phyloP scores from a whole-genome alignment of 2,329 filamentous ascomycete species.

The Tricladium varicosporioides region DNA sequence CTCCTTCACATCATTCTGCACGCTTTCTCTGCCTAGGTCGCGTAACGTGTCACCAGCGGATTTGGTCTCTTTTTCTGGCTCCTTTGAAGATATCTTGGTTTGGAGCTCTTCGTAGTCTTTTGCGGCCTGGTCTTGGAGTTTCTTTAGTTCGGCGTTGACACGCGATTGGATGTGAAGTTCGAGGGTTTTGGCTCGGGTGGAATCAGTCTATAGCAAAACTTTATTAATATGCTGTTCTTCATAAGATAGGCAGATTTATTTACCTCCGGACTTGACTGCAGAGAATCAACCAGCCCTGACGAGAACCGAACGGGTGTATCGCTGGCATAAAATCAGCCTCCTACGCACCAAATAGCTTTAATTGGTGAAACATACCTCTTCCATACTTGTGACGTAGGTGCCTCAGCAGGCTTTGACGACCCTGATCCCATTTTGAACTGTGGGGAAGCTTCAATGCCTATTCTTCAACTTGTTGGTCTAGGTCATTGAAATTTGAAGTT shows the following conservation, averaged over 20 bases:
- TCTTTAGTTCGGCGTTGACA: conserved; percentile 80
- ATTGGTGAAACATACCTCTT: conserved; percentile 21
- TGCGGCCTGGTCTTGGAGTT: conserved; percentile 69
- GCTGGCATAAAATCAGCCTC: conserved; percentile 36
- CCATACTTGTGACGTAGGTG: conserved; percentile 31
- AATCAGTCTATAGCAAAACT: conserved; percentile 68
- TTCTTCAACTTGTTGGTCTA: conserved; percentile 6
- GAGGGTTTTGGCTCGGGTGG: conserved; percentile 75
- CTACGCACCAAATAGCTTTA: not conserved
- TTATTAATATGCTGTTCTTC: conserved; percentile 7
- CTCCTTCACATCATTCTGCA: conserved; percentile 58
- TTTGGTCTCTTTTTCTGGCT: conserved; percentile 17
- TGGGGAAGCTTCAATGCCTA: conserved; percentile 9
- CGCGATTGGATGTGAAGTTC: conserved; percentile 88
- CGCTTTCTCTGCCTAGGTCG: conserved; percentile 43
- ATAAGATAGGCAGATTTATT: conserved; percentile 22
- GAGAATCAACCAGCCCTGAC: conserved; percentile 74
- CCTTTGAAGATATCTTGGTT: conserved; percentile 53
- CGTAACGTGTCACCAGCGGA: conserved; percentile 34
- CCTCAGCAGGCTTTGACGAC: conserved; percentile 29
- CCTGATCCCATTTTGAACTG: conserved; percentile 31
- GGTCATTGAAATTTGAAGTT: conserved; percentile 19
- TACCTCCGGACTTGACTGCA: conserved; percentile 87
- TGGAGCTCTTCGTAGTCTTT: conserved; percentile 67
- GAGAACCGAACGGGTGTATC: conserved; percentile 70